Evolutionary conservation across 139 green algal genomes (phyloP), one percentile per base, ranked within the genome.

Genomic region (Helicosporidium sp.): DNA sequence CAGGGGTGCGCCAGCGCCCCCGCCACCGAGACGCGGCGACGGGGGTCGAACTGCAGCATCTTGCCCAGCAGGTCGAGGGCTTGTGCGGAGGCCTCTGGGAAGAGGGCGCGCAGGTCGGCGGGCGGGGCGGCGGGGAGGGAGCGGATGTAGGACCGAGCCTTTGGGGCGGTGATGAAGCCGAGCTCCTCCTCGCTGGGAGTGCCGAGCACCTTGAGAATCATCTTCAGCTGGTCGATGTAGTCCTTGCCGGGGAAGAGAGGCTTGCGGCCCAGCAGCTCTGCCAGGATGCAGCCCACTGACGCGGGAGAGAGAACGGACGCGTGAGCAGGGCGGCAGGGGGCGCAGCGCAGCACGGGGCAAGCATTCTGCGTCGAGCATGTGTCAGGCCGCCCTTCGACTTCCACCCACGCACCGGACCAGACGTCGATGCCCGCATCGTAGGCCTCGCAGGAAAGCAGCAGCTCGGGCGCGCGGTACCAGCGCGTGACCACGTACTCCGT

Each of bases 401-500:
- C 19, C 6, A 7, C 24, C 27, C 6, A 16, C 51, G 3, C 33
- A 52, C 52, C 54, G 8, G 48, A 75, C 76, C 76, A 85, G 24
- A 85, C 64, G 54, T 85, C 76, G 25, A 85, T 83, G 35, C 54
- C 58, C 16, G 48, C 58, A 16, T 60, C 80, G 75, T 95, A 95
- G 28, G 76, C 57, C 26, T 92, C 80, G 51, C 74, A 88, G 3
- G 68, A 82, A 26, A 95, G 71, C 56, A 95, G 67, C 54, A 95
- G 72, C 77, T 95, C 85, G 5, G 85, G 85, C 3, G 85, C 81
- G 20, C 85, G 75, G 69, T 94, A 94, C 85, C 85, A 95, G 24
- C 85, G 72, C 6, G 85, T 95, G 6, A 95, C 83, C 10, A 94
- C 84, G 48, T 95, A 95, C 60, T 93, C 81, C 33, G 85, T 95